These are phyloP conservation scores for Lodderomyces jiufengensis DNA, from an alignment of 1,139 yeast species.

Conservation along the genomic window DNA sequence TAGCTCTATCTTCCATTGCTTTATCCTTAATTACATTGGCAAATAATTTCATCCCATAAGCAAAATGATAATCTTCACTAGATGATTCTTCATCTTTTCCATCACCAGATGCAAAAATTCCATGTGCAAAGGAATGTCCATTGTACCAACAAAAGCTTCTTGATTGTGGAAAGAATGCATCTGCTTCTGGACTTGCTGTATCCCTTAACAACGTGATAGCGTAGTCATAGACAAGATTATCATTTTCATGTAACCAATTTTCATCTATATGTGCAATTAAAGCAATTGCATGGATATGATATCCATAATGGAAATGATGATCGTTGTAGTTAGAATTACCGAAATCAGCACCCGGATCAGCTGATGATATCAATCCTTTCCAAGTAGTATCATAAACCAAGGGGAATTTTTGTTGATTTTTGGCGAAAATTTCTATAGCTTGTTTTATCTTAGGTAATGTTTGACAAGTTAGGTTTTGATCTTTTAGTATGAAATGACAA, in stretches of 20 bases:
- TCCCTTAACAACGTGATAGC: conserved; percentile 37
- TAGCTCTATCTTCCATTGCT: conserved; percentile 37
- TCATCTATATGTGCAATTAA: conserved; percentile 55
- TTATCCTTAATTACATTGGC: conserved; percentile 32
- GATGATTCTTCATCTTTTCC: conserved; percentile 48
- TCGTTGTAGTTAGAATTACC: conserved; percentile 79
- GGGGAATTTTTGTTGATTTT: conserved; percentile 58
- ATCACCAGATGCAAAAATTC: conserved; percentile 43
- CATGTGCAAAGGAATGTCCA: conserved; percentile 48
- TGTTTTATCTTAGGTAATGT: conserved; percentile 49
- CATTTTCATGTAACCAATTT: conserved; percentile 27
- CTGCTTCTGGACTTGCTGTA: conserved; percentile 38
- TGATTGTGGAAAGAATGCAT: conserved; percentile 36
- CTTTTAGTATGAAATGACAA: conserved; percentile 52
- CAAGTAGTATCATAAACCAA: conserved; percentile 63
- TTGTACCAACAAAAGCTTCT: conserved; percentile 46
- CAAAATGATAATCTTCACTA: conserved; percentile 45
- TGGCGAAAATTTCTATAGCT: conserved; percentile 59
- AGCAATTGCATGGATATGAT: conserved; percentile 72
- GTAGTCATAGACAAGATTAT: conserved; percentile 27
- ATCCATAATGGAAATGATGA: conserved; percentile 81
- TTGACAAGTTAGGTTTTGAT: conserved; percentile 40
- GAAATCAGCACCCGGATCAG: conserved; percentile 64
- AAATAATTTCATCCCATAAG: conserved; percentile 41
- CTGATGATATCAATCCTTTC: conserved; percentile 73